Base-by-base conservation (phyloP, 768 basidiomycete genomes). In the Rubroboletus pulcherrimus region DNA sequence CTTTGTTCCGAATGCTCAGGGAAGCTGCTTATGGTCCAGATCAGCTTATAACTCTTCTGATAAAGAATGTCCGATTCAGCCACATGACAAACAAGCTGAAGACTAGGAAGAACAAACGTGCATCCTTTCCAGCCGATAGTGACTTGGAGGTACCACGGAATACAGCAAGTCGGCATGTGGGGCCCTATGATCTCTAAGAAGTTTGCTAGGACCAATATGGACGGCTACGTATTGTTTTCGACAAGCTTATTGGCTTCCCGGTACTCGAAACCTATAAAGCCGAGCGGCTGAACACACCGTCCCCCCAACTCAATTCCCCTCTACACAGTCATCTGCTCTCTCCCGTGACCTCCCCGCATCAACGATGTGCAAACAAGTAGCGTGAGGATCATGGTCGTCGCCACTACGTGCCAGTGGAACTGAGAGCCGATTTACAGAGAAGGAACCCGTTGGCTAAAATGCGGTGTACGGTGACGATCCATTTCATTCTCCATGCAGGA, bases 401-500 rank as follows among this genome's bases (percentile, higher is more conserved):
- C 50, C 43, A 29, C 37, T 12, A 8, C 7, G 24, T 37, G 5
- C 3, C 33, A 24, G 14, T 15, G 17, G 38, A 55, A 41, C 45
- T 60, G 26, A 58, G 49, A 45, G 33, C 21, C 29, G 47, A 39
- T 55, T 55, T 55, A 53, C 69, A 89, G 89, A 56, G 81, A 89
- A 80, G 89, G 89, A 70, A 90, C 88, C 19, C 81, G 81, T 24
- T 91, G 88, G 88, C 72, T 75, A 52, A 78, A 76, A 56, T 91
- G 89, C 69, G 83, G 84, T 63, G 88, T 90, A 71, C 52, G 73
- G 61, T 68, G 54, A 71, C 33, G 15, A 49, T 53, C 45, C 15
- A 47, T 60, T 48, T 58, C 48, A 43, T 55, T 49, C 54, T 50
- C 11, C 5, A 4, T 33, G 19, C 26, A 43, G 26, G 52, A 35